Conservation (phyloP, 2,329 filamentous ascomycete genomes). For the Helotiales sp. region DNA sequence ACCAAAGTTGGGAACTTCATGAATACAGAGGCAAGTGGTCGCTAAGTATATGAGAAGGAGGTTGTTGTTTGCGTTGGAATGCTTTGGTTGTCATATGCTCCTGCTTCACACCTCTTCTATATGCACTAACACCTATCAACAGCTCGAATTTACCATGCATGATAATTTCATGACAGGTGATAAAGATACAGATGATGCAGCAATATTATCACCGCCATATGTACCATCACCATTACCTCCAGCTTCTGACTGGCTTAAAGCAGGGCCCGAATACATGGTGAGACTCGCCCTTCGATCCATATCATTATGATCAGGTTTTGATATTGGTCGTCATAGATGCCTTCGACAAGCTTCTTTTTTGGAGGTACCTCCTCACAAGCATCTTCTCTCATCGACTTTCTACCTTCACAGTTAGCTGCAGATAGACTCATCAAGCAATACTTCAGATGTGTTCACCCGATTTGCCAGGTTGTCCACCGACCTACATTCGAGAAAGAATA, state of each 20-base stretch:
- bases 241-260: constrained; percentile 57
- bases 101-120: not conserved
- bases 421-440: constrained; percentile 68
- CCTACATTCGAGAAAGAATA: constrained; percentile 66
- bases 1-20: no score
- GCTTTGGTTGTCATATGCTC: not conserved
- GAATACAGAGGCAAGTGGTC: no score
- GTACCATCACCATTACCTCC: constrained; percentile 23
- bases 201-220: constrained; percentile 17
- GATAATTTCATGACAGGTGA: constrained; percentile 21
- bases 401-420: constrained; percentile 58
- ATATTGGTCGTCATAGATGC: constrained; percentile 5
- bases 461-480: constrained; percentile 67
- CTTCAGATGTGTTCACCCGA: constrained; percentile 65
- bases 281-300: not conserved
- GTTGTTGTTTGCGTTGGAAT: not conserved
- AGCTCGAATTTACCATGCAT: constrained; percentile 25
- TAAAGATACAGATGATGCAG: constrained; percentile 12
- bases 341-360: constrained; percentile 55
- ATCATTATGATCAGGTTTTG: not conserved
- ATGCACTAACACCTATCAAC: constrained; percentile 2
- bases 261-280: constrained; percentile 49
- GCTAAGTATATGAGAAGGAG: no score
- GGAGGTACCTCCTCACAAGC: constrained; percentile 49
- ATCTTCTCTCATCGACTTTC: constrained; percentile 55